A percentile compares a stretch with the other conserved stretches of the same genome.
phyloP scores from a whole-genome alignment of 73 alveolate genomes.

The Paramecium octaurelia region DNA sequence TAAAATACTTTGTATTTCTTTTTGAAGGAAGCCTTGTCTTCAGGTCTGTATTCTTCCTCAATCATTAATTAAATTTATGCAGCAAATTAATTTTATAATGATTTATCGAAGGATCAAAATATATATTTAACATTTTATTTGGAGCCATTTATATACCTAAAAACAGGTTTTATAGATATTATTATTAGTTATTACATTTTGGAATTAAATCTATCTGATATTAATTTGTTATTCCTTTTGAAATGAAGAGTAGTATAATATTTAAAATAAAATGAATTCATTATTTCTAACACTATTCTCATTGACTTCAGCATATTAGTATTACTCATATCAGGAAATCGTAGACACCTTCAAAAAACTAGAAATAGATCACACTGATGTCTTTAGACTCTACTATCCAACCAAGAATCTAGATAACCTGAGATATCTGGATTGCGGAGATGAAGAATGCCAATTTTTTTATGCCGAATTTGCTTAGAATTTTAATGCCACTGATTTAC shows the following conservation, averaged over 20 bases:
- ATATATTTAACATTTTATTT: neutral
- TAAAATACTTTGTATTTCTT: neutral
- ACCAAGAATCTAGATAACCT: neutral
- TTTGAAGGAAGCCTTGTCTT: neutral
- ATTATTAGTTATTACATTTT: no score
- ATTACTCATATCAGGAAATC: neutral
- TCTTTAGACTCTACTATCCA: neutral
- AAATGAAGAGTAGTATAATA: neutral
- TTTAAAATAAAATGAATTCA: neutral
- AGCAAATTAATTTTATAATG: neutral
- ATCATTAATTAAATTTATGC: neutral
- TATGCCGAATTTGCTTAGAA: neutral
- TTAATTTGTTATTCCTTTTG: no score
- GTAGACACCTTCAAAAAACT: neutral
- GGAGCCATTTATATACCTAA: neutral
- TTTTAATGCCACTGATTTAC: neutral
- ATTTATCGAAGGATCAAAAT: neutral
- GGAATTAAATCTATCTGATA: neutral
- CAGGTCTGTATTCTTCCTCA: conserved; percentile 38
- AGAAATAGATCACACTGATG: neutral
- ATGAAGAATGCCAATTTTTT: conserved; percentile 27
- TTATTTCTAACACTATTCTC: neutral
- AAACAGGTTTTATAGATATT: no score
- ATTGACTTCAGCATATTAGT: neutral
- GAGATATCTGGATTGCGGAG: neutral